Base-by-base conservation (phyloP, 2,329 filamentous ascomycete genomes). In the Bipolaris bicolor region DNA sequence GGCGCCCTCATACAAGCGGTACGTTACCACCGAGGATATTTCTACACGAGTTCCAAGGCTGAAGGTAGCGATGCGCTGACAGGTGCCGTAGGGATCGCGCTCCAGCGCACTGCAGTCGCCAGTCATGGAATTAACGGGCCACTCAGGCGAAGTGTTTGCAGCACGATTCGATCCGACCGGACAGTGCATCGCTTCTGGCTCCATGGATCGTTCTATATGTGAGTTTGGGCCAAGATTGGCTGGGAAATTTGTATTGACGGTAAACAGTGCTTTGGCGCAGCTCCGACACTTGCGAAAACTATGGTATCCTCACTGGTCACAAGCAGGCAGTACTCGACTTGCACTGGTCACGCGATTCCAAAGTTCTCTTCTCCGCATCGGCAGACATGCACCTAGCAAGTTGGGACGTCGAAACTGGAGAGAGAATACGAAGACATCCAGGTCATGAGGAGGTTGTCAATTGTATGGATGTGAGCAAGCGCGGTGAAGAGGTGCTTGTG, bases 381-480 rank as follows among this genome's bases (percentile, higher is more conserved):
- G 93, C 95, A 65, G 95, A 99, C 75, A 93, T 88, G 85, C 91
- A 93, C 65, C 83, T 98, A 29, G 93, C 93, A 37, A 96, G 91
- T 75, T 99, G 94, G 94, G 94, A 99, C 72, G 80, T 96, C 40
- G 94, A 95, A 65, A 93, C 91, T 0, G 94, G 94, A n/a, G 86
- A 89, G 64, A 87, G 95, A 71, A 96, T 98, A 84, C 89, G 95
- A 62, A 86, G 91, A 71, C 96, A 99, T 72, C 82, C 92, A 10
- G 95, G 95, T 0, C 95, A 99, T 72, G 93, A 97, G 70, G 94
- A 97, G 75, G 86, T 97, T n/a, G 88, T 99, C 80, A 99, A 98
- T 77, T 86, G 89, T 59, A 81, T 98, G 75, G 93, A 97, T 70
- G 88, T 96, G 60, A 95, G 89, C 80, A 90, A 89, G 74, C 86